Conservation (phyloP, 1,139 yeast species). For the Fermentozyma sake region DNA sequence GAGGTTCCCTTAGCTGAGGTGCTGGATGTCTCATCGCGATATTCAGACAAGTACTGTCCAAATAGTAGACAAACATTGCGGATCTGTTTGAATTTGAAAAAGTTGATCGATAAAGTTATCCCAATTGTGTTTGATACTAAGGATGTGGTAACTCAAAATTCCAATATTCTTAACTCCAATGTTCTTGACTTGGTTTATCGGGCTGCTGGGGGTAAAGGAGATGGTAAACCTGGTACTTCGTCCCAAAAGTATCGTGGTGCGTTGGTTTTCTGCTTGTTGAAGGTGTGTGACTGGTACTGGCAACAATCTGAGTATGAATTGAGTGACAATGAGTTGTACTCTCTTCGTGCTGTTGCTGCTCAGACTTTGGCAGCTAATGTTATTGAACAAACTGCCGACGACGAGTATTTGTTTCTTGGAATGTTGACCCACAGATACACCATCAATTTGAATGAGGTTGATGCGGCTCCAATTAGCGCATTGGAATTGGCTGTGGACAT, state of each 20-base stretch:
- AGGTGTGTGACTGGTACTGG: constrained; percentile 78
- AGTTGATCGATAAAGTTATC: constrained; percentile 63
- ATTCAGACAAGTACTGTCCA: constrained; percentile 38
- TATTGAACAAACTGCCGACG: constrained; percentile 56
- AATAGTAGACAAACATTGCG: constrained; percentile 68
- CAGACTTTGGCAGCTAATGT: constrained; percentile 67
- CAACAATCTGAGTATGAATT: constrained; percentile 57
- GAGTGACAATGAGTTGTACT: constrained; percentile 62
- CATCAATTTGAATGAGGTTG: constrained; percentile 59
- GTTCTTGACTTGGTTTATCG: constrained; percentile 57
- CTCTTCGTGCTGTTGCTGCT: constrained; percentile 61
- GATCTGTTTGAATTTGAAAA: constrained; percentile 69
- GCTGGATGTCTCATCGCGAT: too few relatives aligned
- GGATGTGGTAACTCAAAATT: constrained; percentile 52
- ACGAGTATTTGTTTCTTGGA: constrained; percentile 66
- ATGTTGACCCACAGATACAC: constrained; percentile 75
- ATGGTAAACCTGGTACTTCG: constrained; percentile 53
- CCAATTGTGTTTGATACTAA: constrained; percentile 56
- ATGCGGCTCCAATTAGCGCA: constrained; percentile 62
- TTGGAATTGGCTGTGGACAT: constrained; percentile 82
- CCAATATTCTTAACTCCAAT: constrained; percentile 56
- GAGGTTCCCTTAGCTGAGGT: too few relatives aligned
- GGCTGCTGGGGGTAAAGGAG: constrained; percentile 81
- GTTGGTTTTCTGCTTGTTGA: constrained; percentile 63
- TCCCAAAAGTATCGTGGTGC: constrained; percentile 63